Base-by-base conservation (phyloP, 331 rosid species). In the Telfairia occidentalis region DNA sequence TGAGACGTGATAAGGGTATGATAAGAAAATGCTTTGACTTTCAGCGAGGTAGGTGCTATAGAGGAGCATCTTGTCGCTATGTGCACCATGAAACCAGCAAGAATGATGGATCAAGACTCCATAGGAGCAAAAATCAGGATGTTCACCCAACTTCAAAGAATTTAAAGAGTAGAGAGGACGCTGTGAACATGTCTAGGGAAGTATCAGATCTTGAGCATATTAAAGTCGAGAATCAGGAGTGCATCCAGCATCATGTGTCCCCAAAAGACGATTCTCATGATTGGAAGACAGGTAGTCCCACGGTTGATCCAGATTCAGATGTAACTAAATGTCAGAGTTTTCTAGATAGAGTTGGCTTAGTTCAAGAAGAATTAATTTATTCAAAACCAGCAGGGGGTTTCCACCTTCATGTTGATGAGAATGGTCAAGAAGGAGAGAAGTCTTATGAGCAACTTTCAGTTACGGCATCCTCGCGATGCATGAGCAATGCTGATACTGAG, bases 41-140 rank as follows among this genome's bases (percentile, higher is more conserved):
- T 83, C 79, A 71, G 71, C 85, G 89, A 75, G 96, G 97, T 61
- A 95, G 76, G 85, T 95, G 98, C 85, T 58, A 76, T 53, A 90
- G 97, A 13, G 98, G 98, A 82, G 90, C 83, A 30, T 86, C 87
- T 30, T 95, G 98, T 78, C 84, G 89, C 78, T 95, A 85, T 79
- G 34, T 74, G 78, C 98, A 95, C 89, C 86, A 77, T 77, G 96
- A 90, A 79, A 78, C 84, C 76, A 87, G 78, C 32, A 87, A 65
- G 86, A 90, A 61, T 82, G 82, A 87, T 78, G 82, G 84, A 82
- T 85, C 95, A 74, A 88, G 90, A 85, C 78, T 61, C 52, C 78
- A 77, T 34, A 83, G 82, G 83, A 84, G 85, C 84, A 90, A 85
- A 76, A 80, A 64, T 11, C 81, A 85, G 15, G 52, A 88, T 55